Evolutionary conservation across 176 grass and related monocot species (phyloP).

Genomic region (Lolium perenne): DNA sequence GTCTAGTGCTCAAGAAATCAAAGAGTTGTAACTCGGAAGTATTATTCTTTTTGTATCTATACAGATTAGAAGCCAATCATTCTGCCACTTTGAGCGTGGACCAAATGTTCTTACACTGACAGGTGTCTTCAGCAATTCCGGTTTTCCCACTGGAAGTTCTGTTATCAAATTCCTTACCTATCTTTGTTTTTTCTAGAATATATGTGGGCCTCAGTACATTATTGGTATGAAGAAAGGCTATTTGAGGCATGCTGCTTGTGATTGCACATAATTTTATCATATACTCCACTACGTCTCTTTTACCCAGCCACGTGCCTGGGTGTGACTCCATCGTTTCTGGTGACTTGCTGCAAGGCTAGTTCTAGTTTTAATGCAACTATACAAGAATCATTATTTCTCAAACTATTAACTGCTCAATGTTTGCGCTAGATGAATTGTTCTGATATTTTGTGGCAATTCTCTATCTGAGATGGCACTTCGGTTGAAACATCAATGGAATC

Average conservation of each 20-base stretch:
- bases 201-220: slow-evolving; percentile 39
- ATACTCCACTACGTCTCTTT: slow-evolving; percentile 50
- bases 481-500: background rate
- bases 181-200: slow-evolving; percentile 38
- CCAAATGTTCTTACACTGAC: slow-evolving; percentile 37
- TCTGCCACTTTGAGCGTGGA: slow-evolving; percentile 35
- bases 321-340: slow-evolving; percentile 11
- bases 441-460: background rate
- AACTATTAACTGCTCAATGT: background rate
- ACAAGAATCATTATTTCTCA: background rate
- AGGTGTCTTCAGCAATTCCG: slow-evolving; percentile 35
- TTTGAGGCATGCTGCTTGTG: slow-evolving; percentile 46
- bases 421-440: background rate
- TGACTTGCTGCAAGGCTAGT: slow-evolving; percentile 7
- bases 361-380: slow-evolving; percentile 11
- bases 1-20: slow-evolving; percentile 32
- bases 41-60: background rate
- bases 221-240: slow-evolving; percentile 54
- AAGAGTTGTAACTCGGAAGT: background rate
- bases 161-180: background rate
- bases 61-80: slow-evolving; percentile 3
- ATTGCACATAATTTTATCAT: slow-evolving; percentile 48
- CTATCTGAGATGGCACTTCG: background rate
- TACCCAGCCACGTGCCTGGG: slow-evolving; percentile 37
- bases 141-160: slow-evolving; percentile 27